Evolutionary conservation across 176 grass and related monocot species (phyloP).

Genomic region (Pontederia paniculata): DNA sequence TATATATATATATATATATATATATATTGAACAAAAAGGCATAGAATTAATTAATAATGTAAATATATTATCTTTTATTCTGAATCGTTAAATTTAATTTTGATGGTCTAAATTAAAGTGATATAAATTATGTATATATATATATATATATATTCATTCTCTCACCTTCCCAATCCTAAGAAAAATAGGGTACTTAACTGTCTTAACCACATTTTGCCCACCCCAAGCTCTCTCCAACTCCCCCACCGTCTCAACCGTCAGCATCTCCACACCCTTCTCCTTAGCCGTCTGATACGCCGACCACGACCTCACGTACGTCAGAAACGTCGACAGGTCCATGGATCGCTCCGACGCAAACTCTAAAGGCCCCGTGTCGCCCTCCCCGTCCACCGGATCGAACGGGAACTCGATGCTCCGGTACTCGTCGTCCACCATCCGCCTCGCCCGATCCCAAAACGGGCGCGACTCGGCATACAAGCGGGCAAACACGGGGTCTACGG

Average conservation of each 20-base stretch:
- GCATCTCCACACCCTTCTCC: slow-evolving; percentile 49
- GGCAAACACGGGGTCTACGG: slow-evolving; percentile 52
- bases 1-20: too few species aligned
- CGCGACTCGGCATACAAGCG: slow-evolving; percentile 39
- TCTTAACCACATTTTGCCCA: slow-evolving; percentile 29
- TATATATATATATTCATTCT: too few species aligned
- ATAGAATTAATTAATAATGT: too few species aligned
- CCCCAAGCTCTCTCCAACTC: slow-evolving; percentile 50
- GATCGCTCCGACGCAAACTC: slow-evolving; percentile 40
- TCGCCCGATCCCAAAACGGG: slow-evolving; percentile 47
- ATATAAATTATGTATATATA: too few species aligned
- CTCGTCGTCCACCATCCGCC: slow-evolving; percentile 53
- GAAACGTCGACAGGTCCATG: slow-evolving; percentile 49
- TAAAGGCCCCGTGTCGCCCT: slow-evolving; percentile 43
- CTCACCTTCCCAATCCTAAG: slow-evolving; percentile 68
- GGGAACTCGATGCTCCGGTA: slow-evolving; percentile 53
- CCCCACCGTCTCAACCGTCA: slow-evolving; percentile 31
- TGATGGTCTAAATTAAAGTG: too few species aligned
- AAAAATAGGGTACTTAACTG: slow-evolving; percentile 57
- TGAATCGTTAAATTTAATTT: too few species aligned
- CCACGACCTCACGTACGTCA: slow-evolving; percentile 78
- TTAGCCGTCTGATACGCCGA: slow-evolving; percentile 84
- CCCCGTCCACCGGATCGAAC: slow-evolving; percentile 48
- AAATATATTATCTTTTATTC: too few species aligned
- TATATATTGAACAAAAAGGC: too few species aligned